A percentile compares a stretch with the other conserved stretches of the same genome.
Evolutionary conservation across 2,329 filamentous ascomycete species (phyloP).

Genomic region (Fusarium robinianum): DNA sequence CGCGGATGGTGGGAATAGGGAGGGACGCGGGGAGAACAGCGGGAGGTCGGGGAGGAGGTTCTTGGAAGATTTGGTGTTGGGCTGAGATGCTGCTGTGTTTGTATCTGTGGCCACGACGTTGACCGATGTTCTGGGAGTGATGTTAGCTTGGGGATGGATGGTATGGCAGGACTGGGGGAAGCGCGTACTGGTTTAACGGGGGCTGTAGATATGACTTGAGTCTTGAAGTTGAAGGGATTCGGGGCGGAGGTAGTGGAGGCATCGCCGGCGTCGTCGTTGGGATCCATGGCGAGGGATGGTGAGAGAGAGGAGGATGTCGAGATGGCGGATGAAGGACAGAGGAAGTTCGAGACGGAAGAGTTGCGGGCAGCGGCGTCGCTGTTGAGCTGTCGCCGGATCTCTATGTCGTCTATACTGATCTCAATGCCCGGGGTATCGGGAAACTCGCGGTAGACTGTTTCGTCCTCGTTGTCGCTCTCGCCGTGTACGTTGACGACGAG

Average conservation of each 20-base stretch:
- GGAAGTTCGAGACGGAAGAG: constrained; percentile 22
- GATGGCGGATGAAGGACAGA: constrained; percentile 20
- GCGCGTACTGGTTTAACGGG: constrained; percentile 74
- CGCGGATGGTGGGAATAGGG: constrained; percentile 84
- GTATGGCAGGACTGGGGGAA: neutral
- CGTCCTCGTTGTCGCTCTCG: constrained; percentile 26
- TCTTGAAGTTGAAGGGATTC: constrained; percentile 94
- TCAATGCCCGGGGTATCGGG: constrained; percentile 16
- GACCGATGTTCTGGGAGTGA: constrained; percentile 73
- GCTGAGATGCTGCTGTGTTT: constrained; percentile 92
- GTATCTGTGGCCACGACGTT: constrained; percentile 94
- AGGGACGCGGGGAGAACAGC: constrained; percentile 89
- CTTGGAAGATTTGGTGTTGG: constrained; percentile 92
- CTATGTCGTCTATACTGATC: constrained; percentile 6
- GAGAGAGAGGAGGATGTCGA: constrained; percentile 23
- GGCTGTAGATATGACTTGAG: constrained; percentile 73
- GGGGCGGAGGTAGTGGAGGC: constrained; percentile 35
- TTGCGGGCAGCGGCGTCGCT: constrained; percentile 25
- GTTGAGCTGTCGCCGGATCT: constrained; percentile 19
- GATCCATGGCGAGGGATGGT: constrained; percentile 25
- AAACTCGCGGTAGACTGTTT: constrained; percentile 6
- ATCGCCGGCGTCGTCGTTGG: constrained; percentile 21
- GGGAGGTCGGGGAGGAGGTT: constrained; percentile 83
- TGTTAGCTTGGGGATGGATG: constrained; percentile 14
- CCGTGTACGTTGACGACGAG: constrained; percentile 30